phyloP scores from a whole-genome alignment of 257 asterid species.

The Striga asiatica region DNA sequence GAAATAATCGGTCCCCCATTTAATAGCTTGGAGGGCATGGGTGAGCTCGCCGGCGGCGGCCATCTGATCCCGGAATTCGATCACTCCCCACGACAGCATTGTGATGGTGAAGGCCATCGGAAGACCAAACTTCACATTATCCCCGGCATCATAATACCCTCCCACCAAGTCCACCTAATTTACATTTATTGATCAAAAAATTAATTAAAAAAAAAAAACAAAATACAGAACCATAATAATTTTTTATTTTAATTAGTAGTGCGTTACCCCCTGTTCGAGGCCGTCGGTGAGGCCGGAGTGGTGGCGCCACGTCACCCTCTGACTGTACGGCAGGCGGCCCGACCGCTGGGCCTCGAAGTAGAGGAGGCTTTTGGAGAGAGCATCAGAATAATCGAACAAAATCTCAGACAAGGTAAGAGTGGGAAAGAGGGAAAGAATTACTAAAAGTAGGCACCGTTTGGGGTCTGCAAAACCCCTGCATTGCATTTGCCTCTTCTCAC shows the following conservation, averaged over 20 bases:
- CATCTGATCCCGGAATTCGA: constrained; percentile 43
- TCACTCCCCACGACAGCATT: constrained; percentile 69
- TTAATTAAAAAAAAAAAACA: background rate
- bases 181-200: too few species aligned
- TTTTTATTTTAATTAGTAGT: background rate
- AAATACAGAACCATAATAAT: background rate
- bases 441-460: constrained; percentile 2
- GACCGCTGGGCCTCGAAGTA: constrained; percentile 95
- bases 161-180: constrained; percentile 93
- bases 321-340: constrained; percentile 79
- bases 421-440: constrained; percentile 25
- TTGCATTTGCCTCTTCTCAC: constrained; percentile 17
- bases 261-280: constrained; percentile 66
- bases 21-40: constrained; percentile 74
- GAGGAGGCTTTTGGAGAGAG: constrained; percentile 76
- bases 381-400: constrained; percentile 41
- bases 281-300: constrained; percentile 97
- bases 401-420: constrained; percentile 19
- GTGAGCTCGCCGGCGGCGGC: constrained; percentile 47
- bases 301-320: constrained; percentile 75
- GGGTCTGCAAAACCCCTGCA: background rate
- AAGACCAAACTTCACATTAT: constrained; percentile 74
- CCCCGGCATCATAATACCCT: constrained; percentile 91
- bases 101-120: constrained; percentile 89
- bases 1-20: constrained; percentile 93